phyloP scores from a whole-genome alignment of 2,329 filamentous ascomycete genomes.

The Aspergillus neoniger region DNA sequence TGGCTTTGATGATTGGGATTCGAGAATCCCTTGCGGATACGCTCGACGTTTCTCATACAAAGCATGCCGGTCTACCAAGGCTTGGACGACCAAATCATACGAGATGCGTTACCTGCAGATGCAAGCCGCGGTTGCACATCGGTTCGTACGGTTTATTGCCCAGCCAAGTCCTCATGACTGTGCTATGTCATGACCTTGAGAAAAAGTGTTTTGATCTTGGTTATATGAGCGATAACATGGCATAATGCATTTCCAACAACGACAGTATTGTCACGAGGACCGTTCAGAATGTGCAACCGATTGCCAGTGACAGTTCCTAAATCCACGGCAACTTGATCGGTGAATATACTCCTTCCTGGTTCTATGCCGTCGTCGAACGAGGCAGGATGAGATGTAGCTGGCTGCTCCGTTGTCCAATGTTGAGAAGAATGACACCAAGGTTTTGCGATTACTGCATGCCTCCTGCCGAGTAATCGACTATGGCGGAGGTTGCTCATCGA shows the following conservation, averaged over 20 bases:
- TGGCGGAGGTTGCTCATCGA: not conserved
- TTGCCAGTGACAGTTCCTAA: not conserved
- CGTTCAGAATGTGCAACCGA: not conserved
- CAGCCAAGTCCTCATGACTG: not conserved
- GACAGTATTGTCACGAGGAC: not conserved
- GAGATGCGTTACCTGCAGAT: not conserved
- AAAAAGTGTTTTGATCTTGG: not conserved
- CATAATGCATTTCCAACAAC: not conserved
- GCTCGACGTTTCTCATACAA: not conserved
- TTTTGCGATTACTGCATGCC: not conserved
- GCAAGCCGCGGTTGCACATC: not conserved
- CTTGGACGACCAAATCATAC: not conserved
- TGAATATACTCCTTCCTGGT: not conserved
- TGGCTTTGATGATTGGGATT: not conserved
- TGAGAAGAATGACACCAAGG: not conserved
- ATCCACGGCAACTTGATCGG: not conserved
- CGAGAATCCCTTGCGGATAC: not conserved
- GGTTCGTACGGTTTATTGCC: not conserved
- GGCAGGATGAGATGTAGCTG: not conserved
- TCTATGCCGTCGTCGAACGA: not conserved
- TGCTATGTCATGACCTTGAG: not conserved
- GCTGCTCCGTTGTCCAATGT: not conserved
- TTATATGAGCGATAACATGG: not conserved
- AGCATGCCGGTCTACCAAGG: not conserved
- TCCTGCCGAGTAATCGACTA: not conserved